phyloP scores from a whole-genome alignment of 352 stramenopile species.

The Pythium graminicola region DNA sequence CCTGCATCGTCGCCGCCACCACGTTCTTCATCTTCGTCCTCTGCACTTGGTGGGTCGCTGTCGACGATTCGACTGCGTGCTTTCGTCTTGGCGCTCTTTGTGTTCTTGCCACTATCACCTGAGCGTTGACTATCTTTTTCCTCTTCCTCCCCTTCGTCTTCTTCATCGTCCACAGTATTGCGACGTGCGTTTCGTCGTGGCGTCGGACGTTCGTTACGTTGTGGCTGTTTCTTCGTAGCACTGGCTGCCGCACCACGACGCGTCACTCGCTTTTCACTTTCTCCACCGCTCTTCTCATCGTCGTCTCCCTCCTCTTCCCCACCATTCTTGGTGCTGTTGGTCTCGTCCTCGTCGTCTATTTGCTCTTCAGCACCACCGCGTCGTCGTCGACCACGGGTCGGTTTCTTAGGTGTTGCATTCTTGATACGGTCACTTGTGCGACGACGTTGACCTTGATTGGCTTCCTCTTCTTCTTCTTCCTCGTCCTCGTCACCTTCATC shows the following conservation, averaged over 20 bases:
- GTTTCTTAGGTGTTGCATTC: conserved; percentile 16
- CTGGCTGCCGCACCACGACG: conserved; percentile 7
- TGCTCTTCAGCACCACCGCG: conserved; percentile 4
- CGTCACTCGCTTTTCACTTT: conserved; percentile 12
- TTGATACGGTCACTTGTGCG: conserved; percentile 22
- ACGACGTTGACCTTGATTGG: conserved; percentile 22
- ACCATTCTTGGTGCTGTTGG: conserved; percentile 10
- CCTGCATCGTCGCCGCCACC: conserved; percentile 10
- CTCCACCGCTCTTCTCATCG: conserved; percentile 2
- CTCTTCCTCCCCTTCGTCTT: conserved; percentile 28
- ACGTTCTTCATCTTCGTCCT: conserved; percentile 20
- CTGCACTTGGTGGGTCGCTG: conserved; percentile 8
- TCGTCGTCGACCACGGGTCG: conserved; percentile 6
- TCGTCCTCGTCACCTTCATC: conserved; percentile 44
- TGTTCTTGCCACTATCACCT: not conserved
- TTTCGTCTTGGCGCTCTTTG: conserved; percentile 14
- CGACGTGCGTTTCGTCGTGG: conserved; percentile 6
- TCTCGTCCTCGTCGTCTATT: conserved; percentile 6
- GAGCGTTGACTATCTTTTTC: conserved; percentile 24
- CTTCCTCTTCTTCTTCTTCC: conserved; percentile 34
- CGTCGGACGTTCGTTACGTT: not conserved
- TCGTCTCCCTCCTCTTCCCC: conserved; percentile 8
- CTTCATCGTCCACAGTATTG: conserved; percentile 18
- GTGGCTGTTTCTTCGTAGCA: conserved; percentile 1
- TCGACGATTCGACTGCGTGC: not conserved